Conservation (phyloP, 2,329 filamentous ascomycete species). For the Neonectria faginata region DNA sequence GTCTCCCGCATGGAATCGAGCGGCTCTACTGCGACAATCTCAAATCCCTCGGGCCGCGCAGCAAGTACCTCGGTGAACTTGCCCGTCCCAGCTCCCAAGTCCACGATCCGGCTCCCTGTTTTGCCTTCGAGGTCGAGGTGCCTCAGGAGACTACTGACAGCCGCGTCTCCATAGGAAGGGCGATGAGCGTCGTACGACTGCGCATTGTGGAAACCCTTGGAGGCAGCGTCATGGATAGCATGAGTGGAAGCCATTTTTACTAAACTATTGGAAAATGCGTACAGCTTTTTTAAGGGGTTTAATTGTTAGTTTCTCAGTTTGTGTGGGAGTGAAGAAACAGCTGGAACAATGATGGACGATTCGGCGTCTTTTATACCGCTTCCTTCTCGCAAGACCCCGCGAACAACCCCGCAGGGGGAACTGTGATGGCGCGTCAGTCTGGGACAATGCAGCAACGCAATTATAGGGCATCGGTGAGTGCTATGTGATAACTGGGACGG, state of each 20-base stretch:
- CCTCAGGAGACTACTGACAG: constrained; percentile 68
- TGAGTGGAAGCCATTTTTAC: constrained; percentile 34
- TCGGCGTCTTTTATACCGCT: constrained; percentile 36
- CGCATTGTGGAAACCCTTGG: constrained; percentile 74
- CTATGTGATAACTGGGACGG: constrained; percentile 2
- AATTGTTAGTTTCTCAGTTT: neutral
- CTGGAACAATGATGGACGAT: neutral
- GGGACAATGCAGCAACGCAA: constrained; percentile 13
- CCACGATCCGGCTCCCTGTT: constrained; percentile 64
- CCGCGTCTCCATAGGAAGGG: constrained; percentile 72
- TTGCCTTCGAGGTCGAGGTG: constrained; percentile 63
- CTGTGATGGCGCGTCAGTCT: neutral
- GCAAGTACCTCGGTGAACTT: constrained; percentile 76
- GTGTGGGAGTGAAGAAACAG: constrained; percentile 20
- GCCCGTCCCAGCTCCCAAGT: constrained; percentile 76
- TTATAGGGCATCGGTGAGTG: constrained; percentile 1
- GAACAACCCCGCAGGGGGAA: constrained; percentile 11
- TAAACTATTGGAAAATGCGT: neutral
- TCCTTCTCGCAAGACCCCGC: constrained; percentile 29
- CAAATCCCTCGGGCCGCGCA: constrained; percentile 67
- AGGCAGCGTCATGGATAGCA: constrained; percentile 63
- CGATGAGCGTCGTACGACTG: constrained; percentile 74
- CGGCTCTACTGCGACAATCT: constrained; percentile 73
- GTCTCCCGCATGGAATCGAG: constrained; percentile 73
- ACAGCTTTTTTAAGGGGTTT: constrained; percentile 3